Conservation (phyloP, 1,284 basidiomycete species). For the Heimioporus punctisporus region DNA sequence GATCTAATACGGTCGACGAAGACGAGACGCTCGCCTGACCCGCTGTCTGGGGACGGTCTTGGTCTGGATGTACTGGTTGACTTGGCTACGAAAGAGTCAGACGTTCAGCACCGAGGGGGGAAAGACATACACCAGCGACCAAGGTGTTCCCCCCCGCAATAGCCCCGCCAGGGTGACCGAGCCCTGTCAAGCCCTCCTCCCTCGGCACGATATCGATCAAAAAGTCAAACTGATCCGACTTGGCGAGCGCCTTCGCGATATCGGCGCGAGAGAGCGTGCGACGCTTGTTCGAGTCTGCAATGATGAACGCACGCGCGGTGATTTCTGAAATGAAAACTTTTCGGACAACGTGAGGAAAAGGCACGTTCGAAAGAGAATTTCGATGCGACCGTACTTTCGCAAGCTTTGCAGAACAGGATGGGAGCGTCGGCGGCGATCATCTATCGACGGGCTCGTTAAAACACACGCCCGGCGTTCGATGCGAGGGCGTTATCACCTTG, state of each 20-base stretch:
- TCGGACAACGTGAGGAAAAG: no score
- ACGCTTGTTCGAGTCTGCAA: slow-evolving; percentile 92
- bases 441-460: slow-evolving; percentile 40
- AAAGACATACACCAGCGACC: slow-evolving; percentile 23
- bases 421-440: slow-evolving; percentile 98
- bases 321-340: slow-evolving; percentile 96
- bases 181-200: slow-evolving; percentile 53
- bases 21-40: slow-evolving; percentile 18
- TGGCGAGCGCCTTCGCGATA: slow-evolving; percentile 87
- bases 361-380: no score
- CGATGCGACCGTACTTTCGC: slow-evolving; percentile 74
- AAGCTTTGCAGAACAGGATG: slow-evolving; percentile 94
- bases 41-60: slow-evolving; percentile 18
- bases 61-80: slow-evolving; percentile 27
- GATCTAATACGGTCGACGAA: slow-evolving; percentile 21
- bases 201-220: slow-evolving; percentile 91
- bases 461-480: no score
- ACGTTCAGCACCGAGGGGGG: no score
- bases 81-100: slow-evolving; percentile 18
- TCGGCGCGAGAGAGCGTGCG: slow-evolving; percentile 90
- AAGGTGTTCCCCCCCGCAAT: slow-evolving; percentile 20
- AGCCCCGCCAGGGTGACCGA: slow-evolving; percentile 11
- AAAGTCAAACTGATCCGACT: slow-evolving; percentile 94
- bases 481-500: no score
- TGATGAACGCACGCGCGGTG: slow-evolving; percentile 91